These are phyloP conservation scores for Physaria fendleri DNA, from an alignment of 345 rosid genomes.

Conservation along the genomic window DNA sequence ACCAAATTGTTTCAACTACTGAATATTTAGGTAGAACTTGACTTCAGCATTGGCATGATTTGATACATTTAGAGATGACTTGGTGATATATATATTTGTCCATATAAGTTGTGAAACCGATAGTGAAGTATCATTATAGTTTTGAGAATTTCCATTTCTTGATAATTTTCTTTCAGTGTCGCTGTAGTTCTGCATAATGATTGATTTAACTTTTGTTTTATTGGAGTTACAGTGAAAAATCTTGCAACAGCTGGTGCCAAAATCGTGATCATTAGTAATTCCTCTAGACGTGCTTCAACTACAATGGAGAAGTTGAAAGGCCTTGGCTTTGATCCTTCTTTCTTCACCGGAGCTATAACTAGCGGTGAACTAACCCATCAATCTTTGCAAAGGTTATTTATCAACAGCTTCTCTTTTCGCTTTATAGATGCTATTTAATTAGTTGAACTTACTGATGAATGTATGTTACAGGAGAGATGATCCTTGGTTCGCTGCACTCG, in stretches of 20 bases:
- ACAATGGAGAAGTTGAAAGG: slow-evolving; percentile 69
- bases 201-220: background rate
- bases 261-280: slow-evolving; percentile 84
- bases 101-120: background rate
- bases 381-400: slow-evolving; percentile 55
- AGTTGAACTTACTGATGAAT: background rate
- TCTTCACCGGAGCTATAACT: slow-evolving; percentile 80
- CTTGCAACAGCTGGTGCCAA: slow-evolving; percentile 65
- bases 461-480: slow-evolving; percentile 68
- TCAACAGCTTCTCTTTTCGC: background rate
- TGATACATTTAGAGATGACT: background rate
- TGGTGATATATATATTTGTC: background rate
- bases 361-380: slow-evolving; percentile 92
- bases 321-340: slow-evolving; percentile 91
- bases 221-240: slow-evolving; percentile 52
- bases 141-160: background rate
- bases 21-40: background rate
- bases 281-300: slow-evolving; percentile 81
- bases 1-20: background rate
- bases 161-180: background rate
- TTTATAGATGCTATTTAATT: background rate
- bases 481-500: slow-evolving; percentile 89
- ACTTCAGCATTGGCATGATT: background rate
- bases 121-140: background rate
- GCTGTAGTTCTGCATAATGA: background rate